A percentile compares a stretch with the other conserved stretches of the same genome.
Conservation (phyloP, 306 rosid genomes). For the Cicer bijugum region DNA sequence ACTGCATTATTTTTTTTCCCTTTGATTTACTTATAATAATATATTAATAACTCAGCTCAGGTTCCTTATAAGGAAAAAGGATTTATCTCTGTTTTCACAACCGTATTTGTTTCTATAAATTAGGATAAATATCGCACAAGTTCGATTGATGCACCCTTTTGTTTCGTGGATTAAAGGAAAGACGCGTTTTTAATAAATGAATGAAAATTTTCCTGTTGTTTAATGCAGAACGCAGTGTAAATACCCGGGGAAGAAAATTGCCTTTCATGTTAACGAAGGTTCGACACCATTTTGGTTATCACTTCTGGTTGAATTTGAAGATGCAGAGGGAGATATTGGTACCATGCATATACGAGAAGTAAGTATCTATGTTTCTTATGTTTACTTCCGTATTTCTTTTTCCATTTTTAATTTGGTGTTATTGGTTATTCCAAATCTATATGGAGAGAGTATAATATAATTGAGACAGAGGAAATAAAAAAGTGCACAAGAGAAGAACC, state of each 20-base stretch:
- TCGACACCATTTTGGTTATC: conserved; percentile 88
- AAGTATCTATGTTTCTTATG: conserved; percentile 13
- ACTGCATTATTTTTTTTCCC: not conserved
- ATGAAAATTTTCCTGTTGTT: conserved; percentile 21
- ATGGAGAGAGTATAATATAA: not conserved
- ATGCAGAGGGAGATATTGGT: conserved; percentile 89
- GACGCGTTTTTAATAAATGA: conserved; percentile 16
- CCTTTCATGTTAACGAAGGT: conserved; percentile 92
- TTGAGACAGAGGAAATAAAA: not conserved
- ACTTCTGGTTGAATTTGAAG: conserved; percentile 81
- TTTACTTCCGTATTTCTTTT: not conserved
- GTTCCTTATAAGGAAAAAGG: conserved; percentile 26
- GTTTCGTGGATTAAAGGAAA: conserved; percentile 42
- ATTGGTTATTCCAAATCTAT: not conserved
- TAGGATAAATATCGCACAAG: conserved; percentile 27
- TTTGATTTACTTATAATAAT: not conserved
- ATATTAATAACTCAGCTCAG: conserved; percentile 12
- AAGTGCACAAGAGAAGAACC: not conserved
- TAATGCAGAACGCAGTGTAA: conserved; percentile 71
- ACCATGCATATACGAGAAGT: conserved; percentile 82
- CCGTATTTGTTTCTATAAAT: conserved; percentile 37
- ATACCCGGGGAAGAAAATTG: conserved; percentile 74
- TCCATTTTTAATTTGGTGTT: too few species aligned
- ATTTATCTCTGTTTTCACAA: conserved; percentile 18
- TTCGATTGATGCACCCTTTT: conserved; percentile 33